Evolutionary conservation across 805 yeast species (phyloP), one percentile per base, ranked within the genome.

Genomic region (Naumovozyma baii): DNA sequence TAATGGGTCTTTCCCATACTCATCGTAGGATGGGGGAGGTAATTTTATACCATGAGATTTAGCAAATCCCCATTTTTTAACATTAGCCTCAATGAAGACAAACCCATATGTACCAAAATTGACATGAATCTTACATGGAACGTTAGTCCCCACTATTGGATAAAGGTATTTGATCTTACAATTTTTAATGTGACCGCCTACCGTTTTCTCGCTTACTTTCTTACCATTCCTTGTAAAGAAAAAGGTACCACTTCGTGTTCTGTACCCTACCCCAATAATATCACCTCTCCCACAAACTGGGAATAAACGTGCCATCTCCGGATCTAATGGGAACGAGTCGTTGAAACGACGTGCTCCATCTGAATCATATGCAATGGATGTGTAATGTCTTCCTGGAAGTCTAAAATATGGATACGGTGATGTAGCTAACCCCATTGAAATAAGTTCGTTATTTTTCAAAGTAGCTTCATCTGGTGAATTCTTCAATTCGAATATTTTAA

Each of bases 161-260:
- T 74, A 92, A 25, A 92, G 45, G 51, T 80, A 74, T 47, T 74
- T 78, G 47, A 76, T 68, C 47, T 74, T 79, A 70, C 86, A 79
- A 35, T 84, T 78, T 49, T 74, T 79, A 25, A 80, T 62, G 52
- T 83, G 92, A 2, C 90, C 90, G 10, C 90, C 92, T 28, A 86
- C 70, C 37, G 78, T 78, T 38, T 83, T 80, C 55, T 88, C 96
- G 30, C 75, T 74, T 18, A 92, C 64, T 55, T 85, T 86, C 57
- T 86, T 86, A 20, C 98, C 98, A 52, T 92, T 92, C 48, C 95
- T 73, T 0, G 98, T 92, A 68, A 88, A 92, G 53, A 92, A 92
- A 0, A 92, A 72, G 0, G 95, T 79, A 2, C 96, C 95, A 14
- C 84, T 69, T 34, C 86, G 69, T 2, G 84, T 77, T 43, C 90